Evolutionary conservation across 208 protist genomes (phyloP).

Genomic region (Vickermania ingenoplastis): DNA sequence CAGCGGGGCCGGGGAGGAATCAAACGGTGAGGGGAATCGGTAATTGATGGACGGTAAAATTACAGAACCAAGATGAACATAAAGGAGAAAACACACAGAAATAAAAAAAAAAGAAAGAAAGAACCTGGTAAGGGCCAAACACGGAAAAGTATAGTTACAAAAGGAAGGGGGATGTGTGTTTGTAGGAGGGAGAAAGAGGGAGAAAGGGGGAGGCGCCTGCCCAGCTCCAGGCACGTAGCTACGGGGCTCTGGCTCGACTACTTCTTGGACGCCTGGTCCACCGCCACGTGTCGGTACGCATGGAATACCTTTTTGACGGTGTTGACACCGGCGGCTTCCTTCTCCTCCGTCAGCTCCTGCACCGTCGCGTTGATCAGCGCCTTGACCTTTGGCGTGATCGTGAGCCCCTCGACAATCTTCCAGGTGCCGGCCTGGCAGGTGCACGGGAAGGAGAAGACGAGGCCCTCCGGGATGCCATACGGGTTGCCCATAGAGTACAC

Average conservation of each 20-base stretch:
- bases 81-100: too few relatives aligned
- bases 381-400: slow-evolving; percentile 14
- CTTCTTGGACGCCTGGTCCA: not conserved
- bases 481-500: slow-evolving; percentile 84
- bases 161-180: too few relatives aligned
- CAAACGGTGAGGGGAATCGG: too few relatives aligned
- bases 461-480: slow-evolving; percentile 83
- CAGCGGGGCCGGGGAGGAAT: too few relatives aligned
- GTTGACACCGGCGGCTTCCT: slow-evolving; percentile 8
- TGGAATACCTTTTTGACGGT: not conserved
- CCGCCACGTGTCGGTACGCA: not conserved
- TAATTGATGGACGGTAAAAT: too few relatives aligned
- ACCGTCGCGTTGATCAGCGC: slow-evolving; percentile 24
- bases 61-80: too few relatives aligned
- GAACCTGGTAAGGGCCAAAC: too few relatives aligned
- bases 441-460: slow-evolving; percentile 94
- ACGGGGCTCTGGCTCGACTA: not conserved
- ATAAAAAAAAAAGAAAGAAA: too few relatives aligned
- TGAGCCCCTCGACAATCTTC: slow-evolving; percentile 64
- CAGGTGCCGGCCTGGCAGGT: slow-evolving; percentile 78
- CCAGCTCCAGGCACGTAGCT: too few relatives aligned
- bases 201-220: too few relatives aligned
- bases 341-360: slow-evolving; percentile 47
- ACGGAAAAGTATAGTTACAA: too few relatives aligned
- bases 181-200: too few relatives aligned